phyloP scores from a whole-genome alignment of 2,329 filamentous ascomycete genomes.

The Diaporthe eres region DNA sequence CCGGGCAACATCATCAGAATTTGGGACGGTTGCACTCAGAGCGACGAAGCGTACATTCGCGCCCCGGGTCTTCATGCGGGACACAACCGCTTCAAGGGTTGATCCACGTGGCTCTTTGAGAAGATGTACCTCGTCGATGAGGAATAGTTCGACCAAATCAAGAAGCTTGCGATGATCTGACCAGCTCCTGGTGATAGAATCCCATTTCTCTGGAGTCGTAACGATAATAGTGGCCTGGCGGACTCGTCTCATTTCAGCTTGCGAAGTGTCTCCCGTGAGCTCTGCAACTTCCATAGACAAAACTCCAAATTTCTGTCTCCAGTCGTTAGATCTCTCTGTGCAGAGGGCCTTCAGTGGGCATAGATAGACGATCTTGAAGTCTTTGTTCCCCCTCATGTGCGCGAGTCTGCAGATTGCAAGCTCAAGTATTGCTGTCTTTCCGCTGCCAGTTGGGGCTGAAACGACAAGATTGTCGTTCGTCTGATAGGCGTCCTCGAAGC shows the following conservation, averaged over 20 bases:
- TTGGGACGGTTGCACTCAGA: slow-evolving; percentile 86
- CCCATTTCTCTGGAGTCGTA: slow-evolving; percentile 93
- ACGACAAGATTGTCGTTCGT: slow-evolving; percentile 83
- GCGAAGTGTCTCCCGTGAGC: slow-evolving; percentile 85
- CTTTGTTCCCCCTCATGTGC: slow-evolving; percentile 64
- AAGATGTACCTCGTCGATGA: slow-evolving; percentile 92
- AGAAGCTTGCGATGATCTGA: slow-evolving; percentile 83
- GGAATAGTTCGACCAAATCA: slow-evolving; percentile 81
- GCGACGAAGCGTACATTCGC: slow-evolving; percentile 84
- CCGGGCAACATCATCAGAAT: slow-evolving; percentile 82
- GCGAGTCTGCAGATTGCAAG: slow-evolving; percentile 84
- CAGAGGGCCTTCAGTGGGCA: slow-evolving; percentile 89
- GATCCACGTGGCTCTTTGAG: slow-evolving; percentile 85
- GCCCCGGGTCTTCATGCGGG: slow-evolving; percentile 86
- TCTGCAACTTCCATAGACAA: slow-evolving; percentile 80
- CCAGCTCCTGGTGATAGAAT: slow-evolving; percentile 91
- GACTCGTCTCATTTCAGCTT: slow-evolving; percentile 75
- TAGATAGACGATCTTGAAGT: slow-evolving; percentile 88
- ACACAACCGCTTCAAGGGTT: slow-evolving; percentile 86
- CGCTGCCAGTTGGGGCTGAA: slow-evolving; percentile 86
- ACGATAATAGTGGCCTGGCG: slow-evolving; percentile 85
- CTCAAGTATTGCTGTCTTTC: slow-evolving; percentile 87
- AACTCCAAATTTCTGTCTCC: slow-evolving; percentile 79
- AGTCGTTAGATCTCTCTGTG: slow-evolving; percentile 81
- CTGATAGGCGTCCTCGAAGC: slow-evolving; percentile 76